Base-by-base conservation (phyloP, 164 flowering plant genomes). In the Vitis rupestris region DNA sequence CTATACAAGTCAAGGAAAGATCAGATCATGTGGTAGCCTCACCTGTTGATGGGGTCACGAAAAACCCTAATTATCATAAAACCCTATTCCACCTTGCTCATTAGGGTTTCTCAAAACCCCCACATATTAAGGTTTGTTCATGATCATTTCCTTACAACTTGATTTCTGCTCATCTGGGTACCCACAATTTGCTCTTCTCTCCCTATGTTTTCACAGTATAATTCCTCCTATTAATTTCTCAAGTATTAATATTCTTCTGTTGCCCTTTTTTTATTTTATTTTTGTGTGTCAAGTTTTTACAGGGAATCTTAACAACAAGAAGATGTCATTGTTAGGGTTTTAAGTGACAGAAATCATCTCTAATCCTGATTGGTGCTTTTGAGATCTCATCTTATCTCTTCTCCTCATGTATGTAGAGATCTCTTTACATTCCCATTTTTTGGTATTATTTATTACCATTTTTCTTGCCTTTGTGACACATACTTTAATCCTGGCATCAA, bases 1-100 rank as follows among this genome's bases (percentile, higher is more conserved):
- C 66, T 61, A 27, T 37, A 51, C 15, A n/a, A 2, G 31, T 65
- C 31, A 58, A 72, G 81, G 82, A 62, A 68, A 59, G 81, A 76
- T 71, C 65, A 56, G 86, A 80, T 83, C 86, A 80, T 78, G 72
- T 76, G 83, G 86, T 56, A 71, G 82, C 70, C 78, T 83, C 86
- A 83, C 82, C 83, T 76, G 74, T 67, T 80, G 70, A 23, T 76
- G 78, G 74, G 65, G 67, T 67, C 79, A 74, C 77, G 71, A 65
- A 59, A n/a, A 48, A 12, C 23, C 66, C 27, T 50, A 37, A 19
- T 57, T 17, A 16, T 57, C 11, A 57, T 23, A 23, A 23, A 23
- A 23, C 27, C 27, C 27, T 23, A 23, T 23, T 23, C 27, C 27
- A 23, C 27, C 27, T 17, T 37, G 4, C 4, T 37, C 44, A 3